phyloP scores from a whole-genome alignment of 495 filamentous ascomycete species.

The Lindgomyces ingoldianus region DNA sequence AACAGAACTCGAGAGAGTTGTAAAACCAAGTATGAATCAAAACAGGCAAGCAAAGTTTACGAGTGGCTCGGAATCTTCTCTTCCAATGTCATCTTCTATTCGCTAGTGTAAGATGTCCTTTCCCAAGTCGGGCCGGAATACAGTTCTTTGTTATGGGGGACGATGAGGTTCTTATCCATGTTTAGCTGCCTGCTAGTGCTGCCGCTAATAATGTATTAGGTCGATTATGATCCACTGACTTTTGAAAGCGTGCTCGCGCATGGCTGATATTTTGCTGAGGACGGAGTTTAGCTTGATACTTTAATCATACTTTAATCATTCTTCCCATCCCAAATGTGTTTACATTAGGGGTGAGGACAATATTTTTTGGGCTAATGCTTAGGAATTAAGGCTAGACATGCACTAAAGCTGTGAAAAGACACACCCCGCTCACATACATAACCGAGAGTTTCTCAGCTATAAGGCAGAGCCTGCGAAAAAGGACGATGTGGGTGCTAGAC shows the following conservation, averaged over 20 bases:
- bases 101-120: neutral
- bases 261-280: neutral
- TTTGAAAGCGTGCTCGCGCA: neutral
- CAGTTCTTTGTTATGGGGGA: neutral
- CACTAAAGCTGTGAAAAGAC: no score
- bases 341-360: no score
- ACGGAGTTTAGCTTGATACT: neutral
- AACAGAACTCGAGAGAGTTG: neutral
- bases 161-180: neutral
- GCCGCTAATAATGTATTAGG: neutral
- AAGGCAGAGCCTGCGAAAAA: no score
- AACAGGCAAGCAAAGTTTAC: neutral
- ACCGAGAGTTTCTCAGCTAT: no score
- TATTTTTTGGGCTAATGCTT: no score
- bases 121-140: neutral
- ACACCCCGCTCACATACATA: no score
- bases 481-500: no score
- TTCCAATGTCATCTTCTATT: neutral
- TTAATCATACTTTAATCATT: no score
- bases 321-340: no score
- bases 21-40: constrained; percentile 2
- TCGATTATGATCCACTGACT: neutral
- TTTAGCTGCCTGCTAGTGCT: neutral
- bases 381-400: no score
- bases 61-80: neutral